Evolutionary conservation across 306 rosid species (phyloP).

Genomic region (Castanospermum australe): DNA sequence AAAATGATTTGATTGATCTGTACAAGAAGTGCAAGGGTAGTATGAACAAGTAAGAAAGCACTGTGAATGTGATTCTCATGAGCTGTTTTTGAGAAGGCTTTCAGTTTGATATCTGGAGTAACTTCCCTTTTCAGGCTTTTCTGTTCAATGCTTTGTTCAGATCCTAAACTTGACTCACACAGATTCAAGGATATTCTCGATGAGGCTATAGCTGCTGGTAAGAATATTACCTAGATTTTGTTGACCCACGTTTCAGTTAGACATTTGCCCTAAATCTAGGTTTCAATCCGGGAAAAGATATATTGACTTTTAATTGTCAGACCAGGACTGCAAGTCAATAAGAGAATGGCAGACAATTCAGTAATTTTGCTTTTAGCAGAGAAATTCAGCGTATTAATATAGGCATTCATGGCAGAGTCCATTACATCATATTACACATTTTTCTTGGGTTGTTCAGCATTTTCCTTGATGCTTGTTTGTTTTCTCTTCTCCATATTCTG

Average conservation of each 20-base stretch:
- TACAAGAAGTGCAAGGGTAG: slow-evolving; percentile 74
- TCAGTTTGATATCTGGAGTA: slow-evolving; percentile 14
- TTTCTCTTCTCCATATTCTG: not conserved
- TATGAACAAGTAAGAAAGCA: slow-evolving; percentile 62
- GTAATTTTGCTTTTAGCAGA: not conserved
- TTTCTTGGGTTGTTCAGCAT: slow-evolving; percentile 10
- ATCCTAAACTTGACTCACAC: slow-evolving; percentile 80
- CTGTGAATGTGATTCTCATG: not conserved
- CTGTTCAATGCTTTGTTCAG: slow-evolving; percentile 98
- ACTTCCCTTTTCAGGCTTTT: slow-evolving; percentile 60
- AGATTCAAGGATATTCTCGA: slow-evolving; percentile 79
- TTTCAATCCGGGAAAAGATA: not conserved
- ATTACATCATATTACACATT: not conserved
- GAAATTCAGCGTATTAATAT: not conserved
- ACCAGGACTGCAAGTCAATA: not conserved
- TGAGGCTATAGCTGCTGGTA: slow-evolving; percentile 75
- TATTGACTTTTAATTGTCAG: not conserved
- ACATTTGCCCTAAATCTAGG: not conserved
- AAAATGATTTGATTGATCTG: slow-evolving; percentile 70
- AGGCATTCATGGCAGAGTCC: not conserved
- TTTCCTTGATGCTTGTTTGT: slow-evolving; percentile 4
- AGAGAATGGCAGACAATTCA: not conserved
- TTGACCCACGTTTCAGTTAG: not conserved
- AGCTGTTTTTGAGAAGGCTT: slow-evolving; percentile 11
- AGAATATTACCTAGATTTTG: slow-evolving; percentile 22